Evolutionary conservation across 805 yeast species (phyloP).

Genomic region (Hemisphaericaspora nanyangensis): DNA sequence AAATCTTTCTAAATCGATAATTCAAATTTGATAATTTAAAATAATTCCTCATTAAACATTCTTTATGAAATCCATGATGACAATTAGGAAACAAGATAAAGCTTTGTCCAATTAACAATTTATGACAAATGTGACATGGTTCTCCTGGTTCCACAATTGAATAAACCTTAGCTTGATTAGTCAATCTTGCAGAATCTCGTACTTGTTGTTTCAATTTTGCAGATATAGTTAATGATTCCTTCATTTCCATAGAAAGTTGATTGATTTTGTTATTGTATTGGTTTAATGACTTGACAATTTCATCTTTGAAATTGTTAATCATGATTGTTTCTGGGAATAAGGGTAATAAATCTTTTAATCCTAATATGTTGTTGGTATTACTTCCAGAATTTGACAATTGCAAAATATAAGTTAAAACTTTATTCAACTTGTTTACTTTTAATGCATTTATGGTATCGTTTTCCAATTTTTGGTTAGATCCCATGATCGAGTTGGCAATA

Average conservation of each 20-base stretch:
- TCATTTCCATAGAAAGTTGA: conserved; percentile 69
- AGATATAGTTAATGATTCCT: conserved; percentile 61
- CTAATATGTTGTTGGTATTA: conserved; percentile 29
- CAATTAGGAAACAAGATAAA: conserved; percentile 82
- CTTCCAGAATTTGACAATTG: conserved; percentile 20
- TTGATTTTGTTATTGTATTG: conserved; percentile 63
- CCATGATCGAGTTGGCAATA: conserved; percentile 12
- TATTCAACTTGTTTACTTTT: conserved; percentile 15
- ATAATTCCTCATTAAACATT: conserved; percentile 68
- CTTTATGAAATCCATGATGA: conserved; percentile 83
- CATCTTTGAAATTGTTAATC: conserved; percentile 79
- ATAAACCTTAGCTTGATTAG: conserved; percentile 41
- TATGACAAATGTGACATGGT: conserved; percentile 70
- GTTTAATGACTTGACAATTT: conserved; percentile 76
- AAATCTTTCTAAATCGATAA: conserved; percentile 58
- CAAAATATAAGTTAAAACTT: conserved; percentile 28
- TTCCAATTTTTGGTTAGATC: background rate
- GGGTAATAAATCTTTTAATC: conserved; percentile 79
- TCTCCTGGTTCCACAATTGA: conserved; percentile 79
- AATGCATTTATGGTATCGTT: background rate
- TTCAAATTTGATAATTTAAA: conserved; percentile 54
- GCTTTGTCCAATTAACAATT: conserved; percentile 60
- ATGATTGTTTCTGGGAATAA: conserved; percentile 80
- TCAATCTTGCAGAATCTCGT: conserved; percentile 31
- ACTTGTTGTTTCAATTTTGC: conserved; percentile 58